These are phyloP conservation scores for Colletotrichum magnum DNA, from an alignment of 2,329 filamentous ascomycete genomes.

Conservation along the genomic window DNA sequence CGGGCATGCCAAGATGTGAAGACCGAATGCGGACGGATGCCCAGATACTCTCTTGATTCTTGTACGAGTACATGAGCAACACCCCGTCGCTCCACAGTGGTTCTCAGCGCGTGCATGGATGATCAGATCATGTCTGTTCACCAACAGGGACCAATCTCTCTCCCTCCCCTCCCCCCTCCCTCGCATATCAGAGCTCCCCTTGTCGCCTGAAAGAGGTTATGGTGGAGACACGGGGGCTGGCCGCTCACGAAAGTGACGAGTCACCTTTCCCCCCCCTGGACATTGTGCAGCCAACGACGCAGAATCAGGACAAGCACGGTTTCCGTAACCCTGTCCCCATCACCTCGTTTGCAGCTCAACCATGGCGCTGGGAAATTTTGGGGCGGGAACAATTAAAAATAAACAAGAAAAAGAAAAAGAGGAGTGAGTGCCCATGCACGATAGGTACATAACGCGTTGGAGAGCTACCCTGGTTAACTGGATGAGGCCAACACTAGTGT, in stretches of 20 bases:
- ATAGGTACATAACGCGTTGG: neutral
- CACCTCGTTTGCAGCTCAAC: constrained; percentile 9
- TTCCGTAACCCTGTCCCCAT: constrained; percentile 22
- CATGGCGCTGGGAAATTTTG: constrained; percentile 31
- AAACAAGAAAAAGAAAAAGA: constrained; percentile 16
- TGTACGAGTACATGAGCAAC: constrained; percentile 23
- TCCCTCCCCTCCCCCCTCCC: constrained; percentile 13
- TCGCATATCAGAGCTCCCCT: constrained; percentile 24
- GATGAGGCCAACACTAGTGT: neutral
- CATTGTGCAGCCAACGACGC: constrained; percentile 13
- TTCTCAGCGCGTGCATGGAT: constrained; percentile 25
- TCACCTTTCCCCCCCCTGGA: constrained; percentile 11
- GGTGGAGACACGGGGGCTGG: constrained; percentile 20
- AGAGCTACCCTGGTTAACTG: constrained; percentile 25
- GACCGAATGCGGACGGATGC: constrained; percentile 1
- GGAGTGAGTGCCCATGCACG: neutral
- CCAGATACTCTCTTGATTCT: neutral
- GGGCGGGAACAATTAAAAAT: neutral
- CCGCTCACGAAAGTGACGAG: constrained; percentile 24
- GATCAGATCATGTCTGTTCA: constrained; percentile 38
- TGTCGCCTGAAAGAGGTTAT: constrained; percentile 6
- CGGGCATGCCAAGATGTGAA: neutral
- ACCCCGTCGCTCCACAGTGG: constrained; percentile 27
- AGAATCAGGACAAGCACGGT: constrained; percentile 14
- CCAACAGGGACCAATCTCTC: constrained; percentile 22